Evolutionary conservation across 805 yeast species (phyloP), one percentile per base, ranked within the genome.

Genomic region (Saccharomycopsis malanga): DNA sequence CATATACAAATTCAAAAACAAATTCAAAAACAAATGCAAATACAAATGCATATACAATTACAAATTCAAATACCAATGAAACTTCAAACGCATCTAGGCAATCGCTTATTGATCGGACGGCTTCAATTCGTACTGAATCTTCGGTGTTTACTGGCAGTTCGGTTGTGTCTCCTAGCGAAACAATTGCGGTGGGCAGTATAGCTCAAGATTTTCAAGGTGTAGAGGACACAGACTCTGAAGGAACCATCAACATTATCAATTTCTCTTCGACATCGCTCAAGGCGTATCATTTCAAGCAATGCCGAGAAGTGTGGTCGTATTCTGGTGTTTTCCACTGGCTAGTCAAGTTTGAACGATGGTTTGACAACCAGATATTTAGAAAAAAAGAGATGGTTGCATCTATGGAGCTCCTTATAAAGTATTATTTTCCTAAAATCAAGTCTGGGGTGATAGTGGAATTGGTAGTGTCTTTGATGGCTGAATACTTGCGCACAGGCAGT

Each of bases 281-380:
- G 15, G n/a, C 36, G 4, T 17, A 20, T 17, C 52, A 49, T 34
- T 42, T 49, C 24, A 45, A 34, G 42, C 37, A 46, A 12, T 45
- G 49, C 18, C 23, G 22, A 4, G 50, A 41, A 30, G 42, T 46
- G 12, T 49, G 53, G 53, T 39, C 46, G 14, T 27, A 39, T 6
- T 15, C 36, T 4, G 53, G 50, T 10, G 18, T 49, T 21, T 49
- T 22, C 29, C n/a, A 27, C 9, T 49, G 53, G 53, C 23, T 49
- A 5, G n/a, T 32, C n/a, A 49, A 27, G 6, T 42, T 49, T 30
- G 32, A 45, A 9, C 34, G 17, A 25, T 49, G 53, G 53, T 49
- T 45, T 32, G 35, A 38, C 9, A 41, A 32, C 34, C 49, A 44
- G 29, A n/a, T 29, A 3, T 12, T 49, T 15, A 17, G 37, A 15